Base-by-base conservation (phyloP, 805 yeast species). In the Wickerhamiella azymoides region DNA sequence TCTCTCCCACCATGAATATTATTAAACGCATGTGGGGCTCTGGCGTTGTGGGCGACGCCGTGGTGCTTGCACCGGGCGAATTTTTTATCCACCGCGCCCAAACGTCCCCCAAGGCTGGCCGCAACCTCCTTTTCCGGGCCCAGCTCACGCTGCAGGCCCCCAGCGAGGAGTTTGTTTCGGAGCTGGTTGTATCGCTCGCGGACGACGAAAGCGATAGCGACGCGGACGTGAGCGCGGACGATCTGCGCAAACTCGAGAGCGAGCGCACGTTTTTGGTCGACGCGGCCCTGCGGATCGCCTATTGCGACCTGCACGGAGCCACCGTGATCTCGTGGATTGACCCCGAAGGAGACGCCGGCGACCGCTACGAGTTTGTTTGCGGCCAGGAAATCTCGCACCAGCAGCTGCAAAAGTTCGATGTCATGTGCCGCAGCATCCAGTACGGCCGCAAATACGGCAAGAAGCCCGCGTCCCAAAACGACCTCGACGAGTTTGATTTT, bases 321-420 rank as follows among this genome's bases (percentile, higher is more conserved):
- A 64, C 69, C 35, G 76, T 79, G 1, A 71, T 89, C 24, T 68
- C 80, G 0, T 89, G 97, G 97, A 69, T 65, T 11, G 95, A 92
- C 60, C 58, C 76, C 32, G 77, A 77, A 38, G 96, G 95, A n/a
- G 96, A 88, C 55, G 69, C 71, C 5, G 96, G 85, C 19, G 96
- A 88, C 57, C 65, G 69, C 51, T 85, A 80, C 61, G 94, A 86
- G 62, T 88, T 84, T 62, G 70, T 81, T 18, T 74, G 84, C 42
- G 84, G 77, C 50, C 72, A 71, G 40, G 70, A 72, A 11, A 73
- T 78, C n/a, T 43, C 58, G 6, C 44, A 54, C 6, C 55, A 65
- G 13, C 74, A 69, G 21, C 70, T 77, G 35, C 74, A 79, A 27
- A 68, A 69, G 37, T 89, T 89, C 59, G 72, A 80, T 64, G 58